These are phyloP conservation scores for Arthrobotrys entomopaga DNA, from an alignment of 2,329 filamentous ascomycete species.

Conservation along the genomic window DNA sequence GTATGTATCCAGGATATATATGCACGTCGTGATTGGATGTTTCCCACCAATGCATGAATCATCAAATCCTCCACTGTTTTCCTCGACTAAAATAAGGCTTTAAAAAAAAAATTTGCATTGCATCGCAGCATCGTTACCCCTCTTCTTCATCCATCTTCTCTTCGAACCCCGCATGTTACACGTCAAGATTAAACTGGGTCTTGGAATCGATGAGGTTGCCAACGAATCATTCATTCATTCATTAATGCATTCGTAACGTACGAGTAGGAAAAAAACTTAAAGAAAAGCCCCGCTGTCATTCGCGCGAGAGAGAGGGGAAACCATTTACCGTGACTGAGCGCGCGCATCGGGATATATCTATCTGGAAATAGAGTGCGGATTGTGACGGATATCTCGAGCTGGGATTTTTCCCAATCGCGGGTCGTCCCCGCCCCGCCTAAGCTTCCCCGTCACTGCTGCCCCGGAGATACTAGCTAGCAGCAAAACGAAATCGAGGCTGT, in stretches of 20 bases:
- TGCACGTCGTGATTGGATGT: conserved; percentile 24
- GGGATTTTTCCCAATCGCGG: too few relatives aligned
- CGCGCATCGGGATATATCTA: conserved; percentile 11
- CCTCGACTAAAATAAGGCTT: too few relatives aligned
- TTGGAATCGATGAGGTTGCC: conserved; percentile 29
- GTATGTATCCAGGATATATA: too few relatives aligned
- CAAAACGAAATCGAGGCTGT: too few relatives aligned
- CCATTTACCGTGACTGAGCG: conserved; percentile 26
- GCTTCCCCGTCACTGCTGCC: too few relatives aligned
- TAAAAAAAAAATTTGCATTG: too few relatives aligned
- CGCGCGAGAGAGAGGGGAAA: conserved; percentile 14
- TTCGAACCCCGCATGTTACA: conserved; percentile 35
- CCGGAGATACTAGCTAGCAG: too few relatives aligned
- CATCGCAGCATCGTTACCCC: background rate
- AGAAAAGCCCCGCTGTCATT: conserved; percentile 21
- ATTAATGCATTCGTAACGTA: background rate
- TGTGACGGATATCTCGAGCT: conserved; percentile 31
- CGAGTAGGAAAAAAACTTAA: background rate
- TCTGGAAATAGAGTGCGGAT: conserved; percentile 18
- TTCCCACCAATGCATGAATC: conserved; percentile 20
- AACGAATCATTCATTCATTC: background rate
- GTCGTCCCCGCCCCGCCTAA: too few relatives aligned
- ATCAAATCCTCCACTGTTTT: too few relatives aligned
- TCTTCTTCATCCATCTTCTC: background rate
- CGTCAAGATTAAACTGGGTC: conserved; percentile 24